Evolutionary conservation across 768 basidiomycete genomes (phyloP).

Genomic region (Pleurotus citrinopileatus): DNA sequence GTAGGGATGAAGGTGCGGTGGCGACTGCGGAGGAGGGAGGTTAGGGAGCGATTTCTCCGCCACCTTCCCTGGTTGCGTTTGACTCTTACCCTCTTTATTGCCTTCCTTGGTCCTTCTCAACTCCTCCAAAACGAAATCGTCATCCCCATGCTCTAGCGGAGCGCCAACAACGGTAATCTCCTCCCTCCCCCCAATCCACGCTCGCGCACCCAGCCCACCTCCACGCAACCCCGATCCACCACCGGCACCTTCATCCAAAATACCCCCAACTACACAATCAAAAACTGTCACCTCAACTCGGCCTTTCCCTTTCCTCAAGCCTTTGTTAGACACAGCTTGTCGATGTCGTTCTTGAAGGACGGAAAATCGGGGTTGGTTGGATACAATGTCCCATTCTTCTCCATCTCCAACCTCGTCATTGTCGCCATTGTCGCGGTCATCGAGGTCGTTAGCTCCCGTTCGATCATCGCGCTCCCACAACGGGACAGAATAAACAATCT

Average conservation of each 20-base stretch:
- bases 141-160: neutral
- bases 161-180: neutral
- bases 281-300: neutral
- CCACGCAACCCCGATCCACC: neutral
- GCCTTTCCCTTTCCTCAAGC: neutral
- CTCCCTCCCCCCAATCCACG: conserved; percentile 1
- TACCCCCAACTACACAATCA: conserved; percentile 4
- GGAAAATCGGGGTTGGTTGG: neutral
- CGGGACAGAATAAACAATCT: neutral
- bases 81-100: neutral
- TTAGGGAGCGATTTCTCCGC: neutral
- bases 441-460: neutral
- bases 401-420: neutral
- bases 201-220: neutral
- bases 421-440: neutral
- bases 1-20: neutral
- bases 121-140: neutral
- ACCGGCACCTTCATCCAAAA: conserved; percentile 6
- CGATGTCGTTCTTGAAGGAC: neutral
- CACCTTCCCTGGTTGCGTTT: neutral
- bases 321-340: neutral
- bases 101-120: neutral
- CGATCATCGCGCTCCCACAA: neutral
- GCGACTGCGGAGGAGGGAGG: neutral
- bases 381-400: conserved; percentile 5